Percentiles rank a stretch among this genome's conserved stretches.
These are phyloP conservation scores for Apophysomyces sp. DNA, from an alignment of 371 early-diverging fungal genomes.

Conservation along the genomic window DNA sequence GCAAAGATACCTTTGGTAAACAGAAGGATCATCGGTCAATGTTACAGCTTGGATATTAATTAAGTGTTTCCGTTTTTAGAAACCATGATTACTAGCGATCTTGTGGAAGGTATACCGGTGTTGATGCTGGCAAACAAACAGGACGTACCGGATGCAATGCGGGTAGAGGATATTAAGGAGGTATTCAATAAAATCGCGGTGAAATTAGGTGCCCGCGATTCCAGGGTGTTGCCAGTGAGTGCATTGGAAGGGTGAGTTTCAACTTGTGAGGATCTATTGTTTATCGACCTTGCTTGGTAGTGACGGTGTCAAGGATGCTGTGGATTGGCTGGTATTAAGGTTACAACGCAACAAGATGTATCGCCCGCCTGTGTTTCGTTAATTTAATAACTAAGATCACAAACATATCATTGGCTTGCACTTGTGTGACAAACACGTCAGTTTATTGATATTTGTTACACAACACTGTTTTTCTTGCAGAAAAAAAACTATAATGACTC, in stretches of 20 bases:
- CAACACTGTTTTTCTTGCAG: background rate
- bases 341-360: slow-evolving; percentile 77
- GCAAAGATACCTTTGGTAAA: slow-evolving; percentile 78
- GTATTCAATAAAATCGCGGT: slow-evolving; percentile 88
- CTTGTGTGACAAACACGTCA: slow-evolving; percentile 1
- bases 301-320: slow-evolving; percentile 80
- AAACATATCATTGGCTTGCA: background rate
- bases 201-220: slow-evolving; percentile 75
- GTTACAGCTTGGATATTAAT: no score
- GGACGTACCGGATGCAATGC: slow-evolving; percentile 73
- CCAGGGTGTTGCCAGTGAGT: slow-evolving; percentile 68
- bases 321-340: slow-evolving; percentile 83
- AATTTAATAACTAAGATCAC: background rate
- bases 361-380: slow-evolving; percentile 74
- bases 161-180: slow-evolving; percentile 88
- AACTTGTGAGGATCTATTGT: no score
- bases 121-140: slow-evolving; percentile 95
- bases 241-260: slow-evolving; percentile 82
- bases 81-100: slow-evolving; percentile 71
- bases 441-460: background rate
- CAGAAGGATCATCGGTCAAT: background rate
- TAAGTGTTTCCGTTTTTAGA: slow-evolving; percentile 44
- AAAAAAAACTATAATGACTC: background rate
- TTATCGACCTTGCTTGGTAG: slow-evolving; percentile 33
- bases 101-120: slow-evolving; percentile 86